These are phyloP conservation scores for Aspergillus ostianus DNA, from an alignment of 495 filamentous ascomycete genomes.

Conservation along the genomic window DNA sequence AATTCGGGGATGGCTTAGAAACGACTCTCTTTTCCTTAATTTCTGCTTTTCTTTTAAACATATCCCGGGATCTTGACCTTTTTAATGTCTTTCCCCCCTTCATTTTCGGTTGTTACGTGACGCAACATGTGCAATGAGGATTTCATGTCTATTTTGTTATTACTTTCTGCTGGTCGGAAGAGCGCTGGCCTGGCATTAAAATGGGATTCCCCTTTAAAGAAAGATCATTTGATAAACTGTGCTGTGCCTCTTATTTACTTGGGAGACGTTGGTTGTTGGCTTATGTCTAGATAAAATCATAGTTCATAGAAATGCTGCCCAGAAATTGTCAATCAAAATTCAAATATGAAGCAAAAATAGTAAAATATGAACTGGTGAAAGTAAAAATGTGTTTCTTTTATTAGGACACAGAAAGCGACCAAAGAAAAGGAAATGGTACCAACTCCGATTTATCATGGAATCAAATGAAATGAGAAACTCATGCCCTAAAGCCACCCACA, in stretches of 20 bases:
- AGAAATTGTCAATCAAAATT: slow-evolving; percentile 13
- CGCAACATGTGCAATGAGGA: slow-evolving; percentile 24
- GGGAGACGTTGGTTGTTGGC: neutral
- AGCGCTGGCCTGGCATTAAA: slow-evolving; percentile 40
- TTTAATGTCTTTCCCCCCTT: slow-evolving; percentile 12
- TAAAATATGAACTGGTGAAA: slow-evolving; percentile 4
- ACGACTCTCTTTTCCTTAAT: slow-evolving; percentile 16
- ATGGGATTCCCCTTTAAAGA: slow-evolving; percentile 25
- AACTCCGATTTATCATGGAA: slow-evolving; percentile 51
- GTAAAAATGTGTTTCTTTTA: slow-evolving; percentile 31
- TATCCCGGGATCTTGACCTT: neutral
- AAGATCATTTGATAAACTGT: slow-evolving; percentile 28
- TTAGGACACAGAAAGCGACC: slow-evolving; percentile 37
- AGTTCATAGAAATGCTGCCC: slow-evolving; percentile 10
- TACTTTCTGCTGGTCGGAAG: slow-evolving; percentile 36
- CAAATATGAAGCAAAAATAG: slow-evolving; percentile 4
- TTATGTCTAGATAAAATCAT: neutral
- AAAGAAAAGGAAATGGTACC: slow-evolving; percentile 39
- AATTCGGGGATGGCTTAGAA: slow-evolving; percentile 23
- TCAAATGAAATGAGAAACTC: slow-evolving; percentile 41
- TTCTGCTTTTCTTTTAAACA: slow-evolving; percentile 16
- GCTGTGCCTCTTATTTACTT: neutral
- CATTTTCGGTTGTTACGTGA: slow-evolving; percentile 23
- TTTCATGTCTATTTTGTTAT: slow-evolving; percentile 14
- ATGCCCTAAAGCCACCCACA: slow-evolving; percentile 37